These are phyloP conservation scores for Proteromonas lacertae DNA, from an alignment of 352 stramenopile genomes.

Conservation along the genomic window DNA sequence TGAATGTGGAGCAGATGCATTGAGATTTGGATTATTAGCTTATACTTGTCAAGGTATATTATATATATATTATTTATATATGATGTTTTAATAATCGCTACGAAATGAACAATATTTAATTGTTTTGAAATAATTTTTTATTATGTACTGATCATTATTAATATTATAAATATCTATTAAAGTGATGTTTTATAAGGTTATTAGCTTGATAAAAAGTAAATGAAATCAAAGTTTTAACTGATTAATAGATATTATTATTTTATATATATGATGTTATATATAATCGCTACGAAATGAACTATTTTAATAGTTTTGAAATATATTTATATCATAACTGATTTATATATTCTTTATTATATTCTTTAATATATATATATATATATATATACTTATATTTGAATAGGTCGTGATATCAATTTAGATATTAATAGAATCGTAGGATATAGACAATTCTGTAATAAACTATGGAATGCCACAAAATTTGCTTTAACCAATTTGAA, in stretches of 20 bases:
- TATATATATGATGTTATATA: too few relatives aligned
- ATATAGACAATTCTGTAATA: conserved; percentile 99
- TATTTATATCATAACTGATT: neutral
- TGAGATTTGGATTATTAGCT: conserved; percentile 81
- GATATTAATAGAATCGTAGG: conserved; percentile 92
- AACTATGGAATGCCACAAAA: conserved; percentile 94
- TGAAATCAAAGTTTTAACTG: too few relatives aligned
- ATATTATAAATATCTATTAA: too few relatives aligned
- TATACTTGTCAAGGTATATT: conserved; percentile 24
- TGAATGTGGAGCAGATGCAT: conserved; percentile 77
- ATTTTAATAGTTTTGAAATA: neutral
- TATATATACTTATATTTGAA: neutral
- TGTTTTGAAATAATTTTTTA: too few relatives aligned
- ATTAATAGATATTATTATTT: too few relatives aligned
- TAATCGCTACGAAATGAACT: too few relatives aligned
- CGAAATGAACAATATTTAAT: neutral
- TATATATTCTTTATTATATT: too few relatives aligned
- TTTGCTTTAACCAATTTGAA: conserved; percentile 84
- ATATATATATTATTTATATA: neutral
- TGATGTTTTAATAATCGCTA: neutral
- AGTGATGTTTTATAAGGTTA: too few relatives aligned
- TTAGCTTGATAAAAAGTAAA: too few relatives aligned
- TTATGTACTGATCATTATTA: too few relatives aligned
- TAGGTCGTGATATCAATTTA: conserved; percentile 87
- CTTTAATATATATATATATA: conserved; percentile 4